Percentiles rank a stretch among this genome's conserved stretches.
Conservation (phyloP, 2,329 filamentous ascomycete species). For the Alternaria arbusti region DNA sequence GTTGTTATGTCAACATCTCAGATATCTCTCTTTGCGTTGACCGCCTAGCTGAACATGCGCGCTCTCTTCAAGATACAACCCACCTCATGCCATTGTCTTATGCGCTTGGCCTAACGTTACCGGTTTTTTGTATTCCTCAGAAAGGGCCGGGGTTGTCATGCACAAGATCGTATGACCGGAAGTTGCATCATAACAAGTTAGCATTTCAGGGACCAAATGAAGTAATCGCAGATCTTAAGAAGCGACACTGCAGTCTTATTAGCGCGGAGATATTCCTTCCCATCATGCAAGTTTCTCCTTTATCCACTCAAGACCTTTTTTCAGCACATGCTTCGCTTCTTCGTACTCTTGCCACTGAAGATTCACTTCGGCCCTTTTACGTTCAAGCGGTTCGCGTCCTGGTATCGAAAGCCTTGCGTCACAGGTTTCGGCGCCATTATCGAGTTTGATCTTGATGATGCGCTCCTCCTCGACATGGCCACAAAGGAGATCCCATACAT, state of each 20-base stretch:
- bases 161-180: slow-evolving; percentile 10
- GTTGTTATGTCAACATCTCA: background rate
- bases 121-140: background rate
- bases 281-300: background rate
- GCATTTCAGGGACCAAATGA: background rate
- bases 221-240: background rate
- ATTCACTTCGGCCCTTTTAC: background rate
- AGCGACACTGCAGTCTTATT: background rate
- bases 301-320: background rate
- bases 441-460: background rate
- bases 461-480: background rate
- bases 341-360: slow-evolving; percentile 5
- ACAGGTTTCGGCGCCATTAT: background rate
- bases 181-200: background rate
- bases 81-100: background rate
- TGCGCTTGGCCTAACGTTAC: background rate
- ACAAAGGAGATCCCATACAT: background rate
- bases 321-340: background rate
- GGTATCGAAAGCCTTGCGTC: background rate
- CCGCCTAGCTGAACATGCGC: background rate
- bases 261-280: background rate
- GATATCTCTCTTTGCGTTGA: background rate
- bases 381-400: background rate
- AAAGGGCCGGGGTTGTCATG: background rate
- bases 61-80: background rate